Percentiles rank a stretch among this genome's conserved stretches.
These are phyloP conservation scores for Boletus smithii DNA, from an alignment of 1,284 basidiomycete species.

Conservation along the genomic window DNA sequence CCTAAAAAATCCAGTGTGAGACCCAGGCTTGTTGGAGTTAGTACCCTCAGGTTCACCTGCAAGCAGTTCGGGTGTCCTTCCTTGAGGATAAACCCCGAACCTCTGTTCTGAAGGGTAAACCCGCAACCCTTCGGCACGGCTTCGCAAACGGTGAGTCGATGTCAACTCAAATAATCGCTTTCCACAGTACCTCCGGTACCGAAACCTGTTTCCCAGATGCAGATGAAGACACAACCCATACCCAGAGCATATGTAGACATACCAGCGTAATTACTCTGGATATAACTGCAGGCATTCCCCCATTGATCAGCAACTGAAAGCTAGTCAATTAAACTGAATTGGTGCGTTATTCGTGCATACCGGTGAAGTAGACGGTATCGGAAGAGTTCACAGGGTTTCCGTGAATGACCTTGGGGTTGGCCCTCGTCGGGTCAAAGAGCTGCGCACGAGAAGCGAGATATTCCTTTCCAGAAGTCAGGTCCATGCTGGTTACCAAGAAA, in stretches of 20 bases:
- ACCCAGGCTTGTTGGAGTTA: background rate
- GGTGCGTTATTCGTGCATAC: conserved; percentile 34
- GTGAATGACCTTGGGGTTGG: conserved; percentile 66
- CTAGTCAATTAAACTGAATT: conserved; percentile 1
- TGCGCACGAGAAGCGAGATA: conserved; percentile 82
- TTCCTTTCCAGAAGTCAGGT: conserved; percentile 44
- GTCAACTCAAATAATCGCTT: background rate
- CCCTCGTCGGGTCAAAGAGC: conserved; percentile 68
- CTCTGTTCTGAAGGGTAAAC: conserved; percentile 94
- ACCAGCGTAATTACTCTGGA: conserved; percentile 90
- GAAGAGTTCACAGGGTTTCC: conserved; percentile 79
- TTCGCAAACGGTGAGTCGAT: conserved; percentile 23
- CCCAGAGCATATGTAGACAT: conserved; percentile 16
- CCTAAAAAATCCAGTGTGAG: conserved; percentile 36
- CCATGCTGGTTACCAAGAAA: background rate
- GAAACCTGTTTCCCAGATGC: conserved; percentile 48
- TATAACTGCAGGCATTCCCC: conserved; percentile 94
- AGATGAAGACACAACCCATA: background rate
- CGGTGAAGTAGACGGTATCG: conserved; percentile 93
- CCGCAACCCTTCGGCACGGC: conserved; percentile 91
- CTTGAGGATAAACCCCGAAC: conserved; percentile 76
- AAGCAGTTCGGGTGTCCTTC: conserved; percentile 83
- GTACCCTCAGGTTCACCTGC: conserved; percentile 41
- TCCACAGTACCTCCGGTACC: conserved; percentile 64
- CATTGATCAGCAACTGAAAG: conserved; percentile 73